Conservation (phyloP, 2,329 filamentous ascomycete species). For the Pestalotiopsis sp. region DNA sequence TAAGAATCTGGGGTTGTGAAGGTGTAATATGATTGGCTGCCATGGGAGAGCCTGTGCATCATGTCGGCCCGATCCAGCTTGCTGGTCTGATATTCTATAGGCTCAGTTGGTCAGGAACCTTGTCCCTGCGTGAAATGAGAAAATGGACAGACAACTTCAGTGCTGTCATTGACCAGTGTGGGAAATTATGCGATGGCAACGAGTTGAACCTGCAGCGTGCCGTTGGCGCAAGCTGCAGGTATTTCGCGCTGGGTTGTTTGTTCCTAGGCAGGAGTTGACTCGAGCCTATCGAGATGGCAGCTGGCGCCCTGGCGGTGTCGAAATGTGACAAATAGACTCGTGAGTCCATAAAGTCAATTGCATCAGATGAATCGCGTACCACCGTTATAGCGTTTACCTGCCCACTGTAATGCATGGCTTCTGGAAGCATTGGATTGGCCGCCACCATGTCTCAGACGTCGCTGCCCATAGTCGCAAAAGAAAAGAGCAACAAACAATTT, state of each 20-base stretch:
- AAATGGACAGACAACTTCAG: not conserved
- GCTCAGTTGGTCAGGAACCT: not conserved
- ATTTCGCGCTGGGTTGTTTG: not conserved
- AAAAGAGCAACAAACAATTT: not conserved
- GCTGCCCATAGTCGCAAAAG: not conserved
- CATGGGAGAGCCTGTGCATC: not conserved
- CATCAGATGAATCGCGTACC: not conserved
- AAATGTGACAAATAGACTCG: not conserved
- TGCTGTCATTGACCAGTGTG: not conserved
- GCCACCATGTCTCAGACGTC: not conserved
- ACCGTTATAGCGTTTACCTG: not conserved
- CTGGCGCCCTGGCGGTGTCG: not conserved
- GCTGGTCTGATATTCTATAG: not conserved
- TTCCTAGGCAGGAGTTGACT: not conserved
- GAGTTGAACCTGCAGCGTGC: not conserved
- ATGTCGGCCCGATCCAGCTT: slow-evolving; percentile 6
- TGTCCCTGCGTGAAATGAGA: slow-evolving; percentile 3
- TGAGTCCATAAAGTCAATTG: not conserved
- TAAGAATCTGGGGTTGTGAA: slow-evolving; percentile 8
- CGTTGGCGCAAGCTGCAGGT: not conserved
- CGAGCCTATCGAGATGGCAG: not conserved
- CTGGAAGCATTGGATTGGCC: not conserved
- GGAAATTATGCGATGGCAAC: slow-evolving; percentile 4
- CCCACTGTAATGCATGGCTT: not conserved
- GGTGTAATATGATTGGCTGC: not conserved